Conservation (phyloP, 1,284 basidiomycete species). For the Cutaneotrichosporon cyanovorans region DNA sequence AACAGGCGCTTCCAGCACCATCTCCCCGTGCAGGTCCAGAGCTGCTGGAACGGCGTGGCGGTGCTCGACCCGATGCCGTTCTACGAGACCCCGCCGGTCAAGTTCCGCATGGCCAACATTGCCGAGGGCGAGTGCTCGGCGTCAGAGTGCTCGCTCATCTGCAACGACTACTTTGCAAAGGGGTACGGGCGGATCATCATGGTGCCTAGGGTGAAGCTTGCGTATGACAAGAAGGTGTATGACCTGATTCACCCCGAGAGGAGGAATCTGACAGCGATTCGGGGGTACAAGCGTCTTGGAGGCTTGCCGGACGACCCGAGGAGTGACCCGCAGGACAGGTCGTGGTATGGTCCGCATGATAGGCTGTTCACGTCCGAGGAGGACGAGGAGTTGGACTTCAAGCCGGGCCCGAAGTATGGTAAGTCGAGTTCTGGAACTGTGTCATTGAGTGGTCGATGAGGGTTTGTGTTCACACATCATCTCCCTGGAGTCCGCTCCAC, state of each 20-base stretch:
- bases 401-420: constrained; percentile 79
- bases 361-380: constrained; percentile 83
- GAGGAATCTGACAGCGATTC: constrained; percentile 83
- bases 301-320: constrained; percentile 87
- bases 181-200: constrained; percentile 92
- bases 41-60: constrained; percentile 94
- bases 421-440: constrained; percentile 44
- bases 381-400: constrained; percentile 63
- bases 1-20: constrained; percentile 76
- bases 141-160: constrained; percentile 86
- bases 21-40: constrained; percentile 86
- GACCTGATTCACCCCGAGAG: constrained; percentile 84
- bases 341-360: constrained; percentile 91
- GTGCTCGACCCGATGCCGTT: constrained; percentile 87
- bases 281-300: constrained; percentile 80
- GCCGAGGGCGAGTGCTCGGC: constrained; percentile 82
- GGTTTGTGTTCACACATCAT: too few relatives aligned
- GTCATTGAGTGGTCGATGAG: too few relatives aligned
- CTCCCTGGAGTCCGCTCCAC: too few relatives aligned
- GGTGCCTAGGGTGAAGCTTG: constrained; percentile 90
- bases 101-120: constrained; percentile 81
- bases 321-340: constrained; percentile 86
- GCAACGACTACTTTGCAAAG: constrained; percentile 80
- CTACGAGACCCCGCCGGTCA: constrained; percentile 76
- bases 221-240: constrained; percentile 87